Evolutionary conservation across 2,329 filamentous ascomycete species (phyloP).

Genomic region (Apiospora phragmitis): DNA sequence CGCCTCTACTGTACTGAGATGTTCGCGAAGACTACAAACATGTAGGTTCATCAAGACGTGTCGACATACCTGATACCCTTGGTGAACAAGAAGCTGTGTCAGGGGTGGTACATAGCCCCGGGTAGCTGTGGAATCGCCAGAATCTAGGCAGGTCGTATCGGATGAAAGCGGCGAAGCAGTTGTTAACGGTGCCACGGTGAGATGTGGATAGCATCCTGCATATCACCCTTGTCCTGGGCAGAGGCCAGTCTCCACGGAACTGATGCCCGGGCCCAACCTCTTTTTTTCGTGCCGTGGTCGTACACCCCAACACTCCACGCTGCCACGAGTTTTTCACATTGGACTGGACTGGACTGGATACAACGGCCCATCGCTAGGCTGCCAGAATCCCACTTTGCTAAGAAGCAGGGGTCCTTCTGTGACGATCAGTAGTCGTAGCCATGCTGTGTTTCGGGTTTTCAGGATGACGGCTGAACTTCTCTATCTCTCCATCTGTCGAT

Average conservation of each 20-base stretch:
- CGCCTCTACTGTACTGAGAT: background rate
- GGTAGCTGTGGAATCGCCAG: background rate
- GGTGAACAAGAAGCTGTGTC: background rate
- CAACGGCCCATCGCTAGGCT: background rate
- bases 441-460: background rate
- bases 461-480: background rate
- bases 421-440: background rate
- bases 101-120: background rate
- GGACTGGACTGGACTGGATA: background rate
- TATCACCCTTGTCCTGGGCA: background rate
- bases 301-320: slow-evolving; percentile 1
- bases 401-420: background rate
- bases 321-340: background rate
- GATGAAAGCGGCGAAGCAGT: slow-evolving; percentile 5
- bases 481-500: background rate
- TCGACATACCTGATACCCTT: background rate
- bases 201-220: slow-evolving; percentile 7
- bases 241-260: background rate
- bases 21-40: background rate
- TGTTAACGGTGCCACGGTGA: background rate
- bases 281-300: background rate
- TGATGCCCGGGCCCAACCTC: background rate
- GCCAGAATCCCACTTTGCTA: background rate
- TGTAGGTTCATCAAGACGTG: background rate
- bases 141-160: slow-evolving; percentile 4